Evolutionary conservation across 148 eudicot genomes (phyloP), one percentile per base, ranked within the genome.

Genomic region (Fallopia convolvulus): DNA sequence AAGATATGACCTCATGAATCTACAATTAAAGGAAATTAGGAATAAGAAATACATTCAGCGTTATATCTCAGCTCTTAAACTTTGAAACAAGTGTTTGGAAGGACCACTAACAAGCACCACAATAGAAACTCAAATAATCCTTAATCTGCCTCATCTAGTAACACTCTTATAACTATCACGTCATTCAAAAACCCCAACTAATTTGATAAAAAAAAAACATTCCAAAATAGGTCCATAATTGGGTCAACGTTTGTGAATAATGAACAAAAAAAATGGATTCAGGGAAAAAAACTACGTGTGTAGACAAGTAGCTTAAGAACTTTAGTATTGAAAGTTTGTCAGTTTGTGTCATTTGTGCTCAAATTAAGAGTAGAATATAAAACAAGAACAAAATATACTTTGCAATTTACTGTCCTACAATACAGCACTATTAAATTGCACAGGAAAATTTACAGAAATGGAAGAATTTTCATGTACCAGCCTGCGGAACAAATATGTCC

Each of bases 401-500:
- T 9, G 23, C 7, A 56, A 20, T 8, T 56, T 18, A 56, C 9
- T 56, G 30, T 56, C 23, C 21, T 56, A 20, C 61, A 56, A 26
- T 61, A 30, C 15, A 23, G 36, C 68, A 61, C 61, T 30, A 61
- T 26, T 15, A 61, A 61, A 15, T 61, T 30, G 10, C 23, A 61
- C 15, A 30, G 26, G 4, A 36, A 30, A 61, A 30, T 26, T 30
- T 61, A 1, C 39, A 30, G 33, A 56, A 56, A 65, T 65, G 20
- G 10, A 4, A 36, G 46, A 68, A 68, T 30, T 60, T 60, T 60
- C 10, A 68, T 36, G 20, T 68, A 68, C 72, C 91, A 92, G 83
- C 87, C 99, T 88, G n/a, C 97, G 88, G 83, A 87, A 94, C 77
- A 94, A 84, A 73, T 94, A 92, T 71, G 99, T 94, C 98, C 99